Evolutionary conservation across 169 alveolate species (phyloP), one percentile per base, ranked within the genome.

Genomic region (Plasmodium adleri): DNA sequence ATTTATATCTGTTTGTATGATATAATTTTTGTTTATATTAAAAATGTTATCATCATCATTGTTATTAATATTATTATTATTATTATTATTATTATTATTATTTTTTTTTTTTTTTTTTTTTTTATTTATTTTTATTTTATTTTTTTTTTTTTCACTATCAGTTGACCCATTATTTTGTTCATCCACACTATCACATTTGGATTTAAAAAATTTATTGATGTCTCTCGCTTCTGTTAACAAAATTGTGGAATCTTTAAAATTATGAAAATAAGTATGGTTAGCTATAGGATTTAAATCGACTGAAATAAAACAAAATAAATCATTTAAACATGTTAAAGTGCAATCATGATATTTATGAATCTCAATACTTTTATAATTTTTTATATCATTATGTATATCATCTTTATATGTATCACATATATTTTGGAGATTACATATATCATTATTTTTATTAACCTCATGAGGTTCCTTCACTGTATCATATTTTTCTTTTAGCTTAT

Each of bases 1-100:
- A 62, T 83, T 83, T 83, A 83, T 83, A 68, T 83, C 91, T 17
- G 91, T 83, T 83, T 83, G 91, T 22, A 83, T 28, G 47, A 83
- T 83, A 28, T 83, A 83, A 54, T 80, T 68, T 43, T 52, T 67
- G 43, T 67, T 24, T 3, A 26, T 7, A 24, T 56, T 43, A 59
- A 72, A 72, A 24, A 17, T 22, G n/a, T 56, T 56, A 12, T 56
- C 15, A 56, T 56, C 9, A 56, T 12, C 24, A 10, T 12, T 7
- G 60, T 50, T 50, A 50, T 50, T 50, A 12, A 1, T 50, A 50
- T 50, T 50, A 43, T 20, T 43, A 54, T 22, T 73, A 2, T 6
- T 6, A 20, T 50, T 17, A 50, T 50, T 50, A 4, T 50, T 17
- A 50, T 50, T 50, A 50, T 5, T 50, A 7, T 60, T 4, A 39